Evolutionary conservation across 2,329 filamentous ascomycete species (phyloP), one percentile per base, ranked within the genome.

Genomic region (Aspergillus latus): DNA sequence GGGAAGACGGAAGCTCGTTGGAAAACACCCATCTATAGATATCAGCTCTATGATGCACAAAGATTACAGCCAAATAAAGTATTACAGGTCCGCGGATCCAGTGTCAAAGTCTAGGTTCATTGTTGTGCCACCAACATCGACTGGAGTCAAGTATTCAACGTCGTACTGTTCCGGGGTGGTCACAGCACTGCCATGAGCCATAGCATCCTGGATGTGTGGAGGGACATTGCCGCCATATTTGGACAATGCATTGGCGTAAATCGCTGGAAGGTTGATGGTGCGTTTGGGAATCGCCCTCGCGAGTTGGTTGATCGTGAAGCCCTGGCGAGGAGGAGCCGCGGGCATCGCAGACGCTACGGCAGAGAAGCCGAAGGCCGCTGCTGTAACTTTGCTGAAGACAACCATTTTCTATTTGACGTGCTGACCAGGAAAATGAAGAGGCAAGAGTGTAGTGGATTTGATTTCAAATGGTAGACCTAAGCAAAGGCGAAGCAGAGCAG

Each of bases 91-190:
- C 42, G 85, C 79, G 60, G 78, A 88, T 60, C 79, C 87, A 11
- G 88, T 92, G 62, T 92, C 89, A 58, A 92, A 82, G 68, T 90
- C 87, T 58, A 92, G 70, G 57, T 84, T 81, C 60, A 90, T 68
- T 2, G 76, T 82, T 63, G 87, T 84, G 67, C 81, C 74, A 44
- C 88, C 89, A 59, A 91, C 76, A 2, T 76, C 79, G 46, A 91
- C 83, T 0, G 86, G 83, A 54, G 82, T 80, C 30, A 86, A 73
- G 56, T 86, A 88, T 66, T 86, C 80, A 3, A 75, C 73, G 60
- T 88, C 85, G 47, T 77, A 71, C n/a, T 72, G 63, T 58, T 79
- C 71, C 0, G 82, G 80, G 15, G 73, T 77, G 15, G 77, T 76
- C 37, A 73, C 70, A 49, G 66, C 73, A 48, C 62, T 64, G 49